These are phyloP conservation scores for Chondrus crispus DNA, from an alignment of 23 red algal genomes.

Conservation along the genomic window DNA sequence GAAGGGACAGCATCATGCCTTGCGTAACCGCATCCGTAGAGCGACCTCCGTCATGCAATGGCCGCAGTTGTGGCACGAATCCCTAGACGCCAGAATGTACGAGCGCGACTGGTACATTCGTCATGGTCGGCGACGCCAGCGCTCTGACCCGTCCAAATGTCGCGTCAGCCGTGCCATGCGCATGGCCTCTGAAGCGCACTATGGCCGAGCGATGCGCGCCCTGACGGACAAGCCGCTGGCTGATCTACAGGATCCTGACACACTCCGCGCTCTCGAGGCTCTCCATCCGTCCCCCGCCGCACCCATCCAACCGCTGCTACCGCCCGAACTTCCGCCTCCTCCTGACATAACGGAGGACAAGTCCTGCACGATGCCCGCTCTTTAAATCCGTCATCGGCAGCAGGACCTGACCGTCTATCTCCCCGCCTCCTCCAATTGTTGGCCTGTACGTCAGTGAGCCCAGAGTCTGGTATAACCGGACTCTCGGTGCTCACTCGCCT, in stretches of 20 bases:
- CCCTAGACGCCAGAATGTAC: no score
- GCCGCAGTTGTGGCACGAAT: not conserved
- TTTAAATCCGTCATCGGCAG: not conserved
- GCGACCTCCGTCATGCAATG: not conserved
- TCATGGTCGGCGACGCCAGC: no score
- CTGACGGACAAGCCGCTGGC: not conserved
- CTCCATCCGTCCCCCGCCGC: not conserved
- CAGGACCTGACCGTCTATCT: not conserved
- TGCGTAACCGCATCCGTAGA: not conserved
- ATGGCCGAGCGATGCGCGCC: not conserved
- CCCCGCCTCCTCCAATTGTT: not conserved
- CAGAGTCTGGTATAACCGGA: not conserved
- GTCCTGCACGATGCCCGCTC: not conserved
- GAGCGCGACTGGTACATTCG: no score
- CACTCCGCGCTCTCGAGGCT: not conserved
- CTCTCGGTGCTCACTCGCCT: not conserved
- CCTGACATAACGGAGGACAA: not conserved
- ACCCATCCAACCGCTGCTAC: not conserved
- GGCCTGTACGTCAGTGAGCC: not conserved
- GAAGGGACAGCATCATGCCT: not conserved
- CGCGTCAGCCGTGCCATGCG: no score
- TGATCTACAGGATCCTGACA: not conserved
- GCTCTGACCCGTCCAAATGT: no score
- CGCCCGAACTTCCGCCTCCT: not conserved
- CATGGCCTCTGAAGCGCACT: no score